Conservation (phyloP, 2,329 filamentous ascomycete genomes). For the Aquanectria penicillioides region DNA sequence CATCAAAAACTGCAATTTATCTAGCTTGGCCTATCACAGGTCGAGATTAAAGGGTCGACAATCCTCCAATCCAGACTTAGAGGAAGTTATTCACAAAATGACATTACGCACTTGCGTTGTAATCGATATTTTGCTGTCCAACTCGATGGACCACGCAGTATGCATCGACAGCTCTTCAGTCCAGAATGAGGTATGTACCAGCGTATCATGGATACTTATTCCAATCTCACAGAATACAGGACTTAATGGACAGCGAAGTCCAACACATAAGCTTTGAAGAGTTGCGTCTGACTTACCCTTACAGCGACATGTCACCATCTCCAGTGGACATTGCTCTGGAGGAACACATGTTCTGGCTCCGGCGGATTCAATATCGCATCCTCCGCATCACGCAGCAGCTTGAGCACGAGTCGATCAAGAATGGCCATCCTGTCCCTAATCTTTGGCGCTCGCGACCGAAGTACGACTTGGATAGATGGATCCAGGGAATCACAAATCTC, state of each 20-base stretch:
- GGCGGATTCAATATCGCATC: not conserved
- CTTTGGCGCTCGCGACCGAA: not conserved
- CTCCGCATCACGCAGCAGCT: not conserved
- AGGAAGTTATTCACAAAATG: conserved; percentile 1
- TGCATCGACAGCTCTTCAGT: not conserved
- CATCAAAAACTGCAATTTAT: not conserved
- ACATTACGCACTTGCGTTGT: not conserved
- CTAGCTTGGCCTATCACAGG: not conserved
- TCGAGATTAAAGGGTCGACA: not conserved
- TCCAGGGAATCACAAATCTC: not conserved
- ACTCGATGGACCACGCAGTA: not conserved
- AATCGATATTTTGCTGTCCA: not conserved
- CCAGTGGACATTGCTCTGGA: not conserved
- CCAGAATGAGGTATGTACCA: not conserved
- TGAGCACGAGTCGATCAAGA: not conserved
- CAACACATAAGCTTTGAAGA: not conserved
- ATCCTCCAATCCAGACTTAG: not conserved
- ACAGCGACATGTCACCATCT: not conserved
- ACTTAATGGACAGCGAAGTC: not conserved
- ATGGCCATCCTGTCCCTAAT: not conserved
- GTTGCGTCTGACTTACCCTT: not conserved
- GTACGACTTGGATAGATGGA: not conserved
- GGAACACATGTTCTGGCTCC: not conserved
- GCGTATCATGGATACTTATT: not conserved
- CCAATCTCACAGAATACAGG: not conserved